phyloP scores from a whole-genome alignment of 345 rosid species.

The Trapa incisa region DNA sequence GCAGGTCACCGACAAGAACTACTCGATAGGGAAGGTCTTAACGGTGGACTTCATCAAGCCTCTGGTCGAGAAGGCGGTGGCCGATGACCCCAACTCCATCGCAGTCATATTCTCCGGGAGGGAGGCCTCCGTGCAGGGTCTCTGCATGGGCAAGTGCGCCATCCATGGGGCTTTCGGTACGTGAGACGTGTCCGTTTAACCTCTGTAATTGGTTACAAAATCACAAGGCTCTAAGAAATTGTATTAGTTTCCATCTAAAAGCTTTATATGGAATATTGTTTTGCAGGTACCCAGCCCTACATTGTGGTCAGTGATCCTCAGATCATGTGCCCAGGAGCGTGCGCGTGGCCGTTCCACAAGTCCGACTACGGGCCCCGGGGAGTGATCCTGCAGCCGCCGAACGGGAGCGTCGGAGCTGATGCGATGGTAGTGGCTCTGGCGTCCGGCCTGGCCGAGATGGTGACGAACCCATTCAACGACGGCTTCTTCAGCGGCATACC shows the following conservation, averaged over 20 bases:
- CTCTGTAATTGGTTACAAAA: background rate
- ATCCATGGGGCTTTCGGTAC: conserved; percentile 18
- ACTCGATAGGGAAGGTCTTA: conserved; percentile 32
- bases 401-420: conserved; percentile 41
- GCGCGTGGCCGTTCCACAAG: conserved; percentile 60
- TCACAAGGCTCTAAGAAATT: no score
- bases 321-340: conserved; percentile 47
- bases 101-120: conserved; percentile 34
- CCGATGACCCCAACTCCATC: conserved; percentile 13
- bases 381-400: conserved; percentile 39
- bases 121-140: conserved; percentile 27
- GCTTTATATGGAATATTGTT: no score
- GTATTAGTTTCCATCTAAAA: no score
- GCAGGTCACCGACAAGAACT: conserved; percentile 20
- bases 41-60: conserved; percentile 14
- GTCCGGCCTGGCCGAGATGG: conserved; percentile 34
- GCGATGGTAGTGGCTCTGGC: conserved; percentile 52
- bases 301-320: conserved; percentile 49
- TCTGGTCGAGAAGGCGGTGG: conserved; percentile 17
- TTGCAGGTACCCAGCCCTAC: conserved; percentile 21
- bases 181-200: background rate
- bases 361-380: conserved; percentile 33
- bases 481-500: conserved; percentile 17
- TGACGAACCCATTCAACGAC: conserved; percentile 27
- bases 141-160: conserved; percentile 49